phyloP scores from a whole-genome alignment of 2,329 filamentous ascomycete species.

The Apiospora hydei region DNA sequence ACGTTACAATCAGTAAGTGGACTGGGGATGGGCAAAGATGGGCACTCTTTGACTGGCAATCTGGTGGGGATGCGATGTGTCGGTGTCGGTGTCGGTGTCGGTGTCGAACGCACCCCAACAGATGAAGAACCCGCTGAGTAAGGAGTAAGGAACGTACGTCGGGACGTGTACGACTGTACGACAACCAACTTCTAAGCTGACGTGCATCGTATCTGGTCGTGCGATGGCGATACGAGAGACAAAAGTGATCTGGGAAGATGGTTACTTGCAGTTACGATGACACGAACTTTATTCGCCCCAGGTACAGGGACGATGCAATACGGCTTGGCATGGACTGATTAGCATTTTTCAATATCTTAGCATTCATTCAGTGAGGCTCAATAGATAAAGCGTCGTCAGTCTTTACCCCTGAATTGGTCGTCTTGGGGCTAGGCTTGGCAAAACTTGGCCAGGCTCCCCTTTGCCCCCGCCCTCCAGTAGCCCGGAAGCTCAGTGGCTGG shows the following conservation, averaged over 20 bases:
- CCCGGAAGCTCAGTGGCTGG: not conserved
- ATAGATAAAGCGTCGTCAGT: conserved; percentile 9
- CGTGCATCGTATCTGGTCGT: not conserved
- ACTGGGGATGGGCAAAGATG: not conserved
- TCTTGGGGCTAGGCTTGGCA: not conserved
- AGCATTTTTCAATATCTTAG: not conserved
- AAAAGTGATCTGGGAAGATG: not conserved
- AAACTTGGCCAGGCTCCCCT: not conserved
- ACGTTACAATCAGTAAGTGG: conserved; percentile 1
- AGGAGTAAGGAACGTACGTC: not conserved
- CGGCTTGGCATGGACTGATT: not conserved
- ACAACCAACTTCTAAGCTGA: conserved; percentile 10
- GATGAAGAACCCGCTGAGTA: not conserved
- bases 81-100: not conserved
- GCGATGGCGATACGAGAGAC: not conserved
- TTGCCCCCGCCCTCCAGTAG: not conserved
- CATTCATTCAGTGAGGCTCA: not conserved
- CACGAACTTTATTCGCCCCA: not conserved
- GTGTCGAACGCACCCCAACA: not conserved
- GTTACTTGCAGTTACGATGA: not conserved
- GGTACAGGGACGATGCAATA: not conserved
- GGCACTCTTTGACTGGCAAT: too few relatives aligned
- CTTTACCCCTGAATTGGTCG: conserved; percentile 11
- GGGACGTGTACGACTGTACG: too few relatives aligned
- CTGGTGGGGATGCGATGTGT: not conserved